Evolutionary conservation across 306 rosid species (phyloP).

Genomic region (Neltuma alba): DNA sequence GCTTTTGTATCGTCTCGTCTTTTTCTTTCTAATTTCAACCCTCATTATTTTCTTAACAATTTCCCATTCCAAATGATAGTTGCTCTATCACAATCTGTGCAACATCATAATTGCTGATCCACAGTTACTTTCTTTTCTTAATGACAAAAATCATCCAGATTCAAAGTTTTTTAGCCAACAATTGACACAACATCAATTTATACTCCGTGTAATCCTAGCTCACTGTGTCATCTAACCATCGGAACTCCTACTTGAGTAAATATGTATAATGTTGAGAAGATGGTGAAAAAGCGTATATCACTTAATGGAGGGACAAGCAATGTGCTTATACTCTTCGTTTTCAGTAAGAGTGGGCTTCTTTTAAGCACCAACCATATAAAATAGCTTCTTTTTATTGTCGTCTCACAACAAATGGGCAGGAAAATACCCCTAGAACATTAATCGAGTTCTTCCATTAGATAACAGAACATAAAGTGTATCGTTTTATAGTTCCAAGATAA

Average conservation of each 20-base stretch:
- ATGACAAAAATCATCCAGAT: not conserved
- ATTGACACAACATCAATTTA: not conserved
- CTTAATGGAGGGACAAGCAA: not conserved
- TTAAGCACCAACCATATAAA: not conserved
- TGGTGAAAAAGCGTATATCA: not conserved
- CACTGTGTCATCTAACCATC: not conserved
- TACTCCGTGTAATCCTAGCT: not conserved
- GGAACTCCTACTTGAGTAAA: not conserved
- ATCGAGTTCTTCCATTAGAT: slow-evolving; percentile 4
- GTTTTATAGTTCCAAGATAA: slow-evolving; percentile 11
- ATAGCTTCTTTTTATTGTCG: not conserved
- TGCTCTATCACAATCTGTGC: not conserved
- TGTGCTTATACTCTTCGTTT: not conserved
- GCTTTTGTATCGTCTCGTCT: not conserved
- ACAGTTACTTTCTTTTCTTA: not conserved
- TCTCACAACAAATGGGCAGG: not conserved
- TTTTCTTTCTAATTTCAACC: not conserved
- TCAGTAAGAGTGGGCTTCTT: not conserved
- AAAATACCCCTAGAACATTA: not conserved
- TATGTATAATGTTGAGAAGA: not conserved
- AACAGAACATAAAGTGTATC: slow-evolving; percentile 10
- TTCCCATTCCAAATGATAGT: not conserved
- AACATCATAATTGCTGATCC: not conserved
- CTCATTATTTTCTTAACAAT: not conserved
- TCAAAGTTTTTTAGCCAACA: not conserved